Conservation (phyloP, 2,329 filamentous ascomycete species). For the Emmonsiellopsis sp. region DNA sequence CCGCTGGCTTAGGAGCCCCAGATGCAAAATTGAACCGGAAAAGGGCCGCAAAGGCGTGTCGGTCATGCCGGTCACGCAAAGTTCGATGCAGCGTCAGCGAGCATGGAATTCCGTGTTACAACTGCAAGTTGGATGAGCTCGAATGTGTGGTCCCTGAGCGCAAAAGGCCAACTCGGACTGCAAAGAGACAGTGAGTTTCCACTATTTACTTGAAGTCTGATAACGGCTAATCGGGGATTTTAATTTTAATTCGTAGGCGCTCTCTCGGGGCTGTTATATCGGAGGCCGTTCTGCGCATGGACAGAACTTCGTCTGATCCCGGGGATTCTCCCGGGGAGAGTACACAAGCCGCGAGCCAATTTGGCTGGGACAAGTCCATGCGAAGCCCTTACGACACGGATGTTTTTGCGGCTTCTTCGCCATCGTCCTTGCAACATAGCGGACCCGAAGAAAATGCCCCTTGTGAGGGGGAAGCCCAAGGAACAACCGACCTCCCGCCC, state of each 20-base stretch:
- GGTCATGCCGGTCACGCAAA: slow-evolving; percentile 42
- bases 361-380: not conserved
- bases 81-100: slow-evolving; percentile 44
- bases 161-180: slow-evolving; percentile 8
- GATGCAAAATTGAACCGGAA: slow-evolving; percentile 46
- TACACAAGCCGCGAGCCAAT: not conserved
- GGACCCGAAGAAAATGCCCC: not conserved
- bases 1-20: slow-evolving; percentile 4
- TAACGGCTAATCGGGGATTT: not conserved
- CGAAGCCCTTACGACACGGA: not conserved
- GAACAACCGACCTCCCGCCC: slow-evolving; percentile 2
- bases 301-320: not conserved
- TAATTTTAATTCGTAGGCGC: not conserved
- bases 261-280: slow-evolving; percentile 7
- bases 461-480: not conserved
- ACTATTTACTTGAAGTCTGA: not conserved
- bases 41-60: slow-evolving; percentile 41
- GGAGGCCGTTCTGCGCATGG: slow-evolving; percentile 1
- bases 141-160: slow-evolving; percentile 14
- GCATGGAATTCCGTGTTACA: slow-evolving; percentile 28
- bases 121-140: slow-evolving; percentile 17
- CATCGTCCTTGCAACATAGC: not conserved
- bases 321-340: not conserved
- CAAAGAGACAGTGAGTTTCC: slow-evolving; percentile 2
- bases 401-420: not conserved